Percentiles rank a stretch among this genome's conserved stretches.
Conservation (phyloP, 805 yeast species). For the Debaryomyces prosopidis region DNA sequence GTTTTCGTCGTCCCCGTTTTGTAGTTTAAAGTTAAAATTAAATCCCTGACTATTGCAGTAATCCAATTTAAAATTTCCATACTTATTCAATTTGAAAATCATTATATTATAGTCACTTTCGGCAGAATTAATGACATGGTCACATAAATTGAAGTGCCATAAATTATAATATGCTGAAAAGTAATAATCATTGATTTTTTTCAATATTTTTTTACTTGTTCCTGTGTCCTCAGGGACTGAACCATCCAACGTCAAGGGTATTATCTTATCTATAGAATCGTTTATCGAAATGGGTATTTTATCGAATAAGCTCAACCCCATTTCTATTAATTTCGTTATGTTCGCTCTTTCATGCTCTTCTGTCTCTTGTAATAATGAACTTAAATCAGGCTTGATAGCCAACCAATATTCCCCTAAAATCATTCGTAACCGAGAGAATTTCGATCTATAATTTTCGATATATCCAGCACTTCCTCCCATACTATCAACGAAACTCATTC, state of each 20-base stretch:
- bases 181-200: constrained; percentile 58
- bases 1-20: constrained; percentile 10
- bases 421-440: constrained; percentile 60
- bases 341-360: constrained; percentile 17
- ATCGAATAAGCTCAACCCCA: constrained; percentile 63
- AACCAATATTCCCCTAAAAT: constrained; percentile 67
- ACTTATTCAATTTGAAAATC: constrained; percentile 42
- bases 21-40: constrained; percentile 52
- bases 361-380: constrained; percentile 37
- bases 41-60: constrained; percentile 59
- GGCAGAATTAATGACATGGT: constrained; percentile 28
- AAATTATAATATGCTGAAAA: constrained; percentile 66
- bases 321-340: constrained; percentile 47
- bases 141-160: constrained; percentile 79
- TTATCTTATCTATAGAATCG: constrained; percentile 40
- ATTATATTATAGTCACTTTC: constrained; percentile 38
- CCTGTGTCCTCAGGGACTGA: constrained; percentile 19
- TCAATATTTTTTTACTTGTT: constrained; percentile 39
- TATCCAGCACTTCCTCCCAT: constrained; percentile 33
- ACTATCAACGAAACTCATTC: constrained; percentile 60
- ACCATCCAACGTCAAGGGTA: constrained; percentile 37
- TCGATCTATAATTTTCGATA: constrained; percentile 60
- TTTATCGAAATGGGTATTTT: constrained; percentile 52
- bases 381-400: constrained; percentile 54
- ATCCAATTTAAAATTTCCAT: constrained; percentile 50